A percentile compares a stretch with the other conserved stretches of the same genome.
Evolutionary conservation across 495 filamentous ascomycete genomes (phyloP).

Genomic region (Daldinia bambusicola): DNA sequence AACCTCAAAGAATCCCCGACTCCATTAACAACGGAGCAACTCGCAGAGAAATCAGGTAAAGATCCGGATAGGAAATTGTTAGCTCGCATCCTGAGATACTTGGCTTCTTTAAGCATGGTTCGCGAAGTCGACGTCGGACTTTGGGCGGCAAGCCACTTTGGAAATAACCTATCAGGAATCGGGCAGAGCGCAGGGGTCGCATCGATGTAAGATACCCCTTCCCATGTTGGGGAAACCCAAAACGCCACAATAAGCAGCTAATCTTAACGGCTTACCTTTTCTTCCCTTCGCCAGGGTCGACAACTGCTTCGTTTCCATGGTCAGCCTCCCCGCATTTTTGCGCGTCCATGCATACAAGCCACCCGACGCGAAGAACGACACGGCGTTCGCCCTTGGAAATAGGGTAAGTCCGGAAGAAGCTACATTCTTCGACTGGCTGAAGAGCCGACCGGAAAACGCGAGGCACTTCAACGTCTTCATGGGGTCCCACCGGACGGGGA

Average conservation of each 20-base stretch:
- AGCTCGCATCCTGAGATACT: constrained; percentile 32
- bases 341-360: constrained; percentile 25
- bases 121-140: constrained; percentile 26
- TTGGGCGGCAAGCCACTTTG: constrained; percentile 38
- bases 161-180: constrained; percentile 37
- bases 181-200: constrained; percentile 31
- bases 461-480: constrained; percentile 35
- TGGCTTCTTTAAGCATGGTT: constrained; percentile 30
- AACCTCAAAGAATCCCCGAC: constrained; percentile 18
- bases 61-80: constrained; percentile 28
- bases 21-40: constrained; percentile 32
- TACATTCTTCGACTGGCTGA: constrained; percentile 39
- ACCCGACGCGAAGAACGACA: constrained; percentile 19
- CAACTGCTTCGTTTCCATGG: constrained; percentile 21
- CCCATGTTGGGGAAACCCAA: neutral
- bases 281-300: constrained; percentile 25
- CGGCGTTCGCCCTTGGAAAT: constrained; percentile 34
- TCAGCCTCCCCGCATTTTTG: constrained; percentile 30
- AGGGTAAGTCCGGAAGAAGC: constrained; percentile 22
- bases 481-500: constrained; percentile 31
- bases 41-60: constrained; percentile 27
- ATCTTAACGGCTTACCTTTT: neutral
- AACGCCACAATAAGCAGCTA: neutral
- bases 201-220: constrained; percentile 24
- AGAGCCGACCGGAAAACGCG: constrained; percentile 34